phyloP scores from a whole-genome alignment of 495 filamentous ascomycete genomes.

The Penicillium canariense region DNA sequence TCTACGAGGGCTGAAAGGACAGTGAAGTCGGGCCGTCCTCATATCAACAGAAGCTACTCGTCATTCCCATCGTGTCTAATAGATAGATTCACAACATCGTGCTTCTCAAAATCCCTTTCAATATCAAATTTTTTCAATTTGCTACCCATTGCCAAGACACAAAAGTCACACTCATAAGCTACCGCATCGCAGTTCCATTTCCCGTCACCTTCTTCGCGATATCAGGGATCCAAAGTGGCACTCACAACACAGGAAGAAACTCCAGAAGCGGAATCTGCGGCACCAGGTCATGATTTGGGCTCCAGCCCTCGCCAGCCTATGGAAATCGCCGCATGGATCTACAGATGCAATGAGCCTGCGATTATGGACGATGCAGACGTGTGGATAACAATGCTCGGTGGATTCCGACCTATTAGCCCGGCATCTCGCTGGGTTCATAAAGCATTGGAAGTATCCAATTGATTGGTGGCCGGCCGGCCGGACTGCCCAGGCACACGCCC shows the following conservation, averaged over 20 bases:
- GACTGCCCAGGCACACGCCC: neutral
- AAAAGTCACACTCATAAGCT: neutral
- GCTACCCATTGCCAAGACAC: neutral
- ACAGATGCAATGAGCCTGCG: neutral
- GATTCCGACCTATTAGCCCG: neutral
- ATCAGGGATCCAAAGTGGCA: neutral
- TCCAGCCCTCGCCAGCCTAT: neutral
- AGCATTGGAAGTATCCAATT: neutral
- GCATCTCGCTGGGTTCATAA: neutral
- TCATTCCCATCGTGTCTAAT: neutral
- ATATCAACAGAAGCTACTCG: neutral
- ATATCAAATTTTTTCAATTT: neutral
- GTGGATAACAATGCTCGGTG: neutral
- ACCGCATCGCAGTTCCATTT: neutral
- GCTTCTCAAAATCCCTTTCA: neutral
- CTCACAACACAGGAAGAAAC: neutral
- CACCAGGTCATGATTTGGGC: neutral
- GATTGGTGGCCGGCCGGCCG: neutral
- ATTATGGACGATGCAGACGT: neutral
- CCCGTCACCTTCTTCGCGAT: neutral
- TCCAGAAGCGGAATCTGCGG: neutral
- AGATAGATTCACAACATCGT: neutral
- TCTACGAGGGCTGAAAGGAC: neutral
- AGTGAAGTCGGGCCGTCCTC: too few relatives aligned
- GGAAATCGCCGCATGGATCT: neutral